These are phyloP conservation scores for Pseudodiploospora longispora DNA, from an alignment of 2,329 filamentous ascomycete genomes.

Conservation along the genomic window DNA sequence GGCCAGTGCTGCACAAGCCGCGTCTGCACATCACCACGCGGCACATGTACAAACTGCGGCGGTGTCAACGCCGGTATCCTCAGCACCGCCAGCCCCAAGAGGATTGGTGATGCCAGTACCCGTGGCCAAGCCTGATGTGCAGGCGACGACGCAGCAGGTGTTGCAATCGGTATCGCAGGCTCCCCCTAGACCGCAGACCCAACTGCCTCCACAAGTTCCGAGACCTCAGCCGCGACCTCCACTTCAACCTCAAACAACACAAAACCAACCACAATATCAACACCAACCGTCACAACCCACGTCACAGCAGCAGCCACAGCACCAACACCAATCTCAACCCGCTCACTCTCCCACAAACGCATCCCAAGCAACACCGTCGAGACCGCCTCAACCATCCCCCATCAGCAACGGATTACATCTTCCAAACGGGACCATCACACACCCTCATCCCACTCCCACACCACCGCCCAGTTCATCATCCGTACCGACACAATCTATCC, in stretches of 20 bases:
- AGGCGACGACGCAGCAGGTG: conserved; percentile 22
- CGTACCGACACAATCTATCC: conserved; percentile 7
- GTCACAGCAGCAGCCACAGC: conserved; percentile 12
- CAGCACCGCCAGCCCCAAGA: conserved; percentile 3
- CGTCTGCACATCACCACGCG: conserved; percentile 10
- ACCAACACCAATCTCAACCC: conserved; percentile 11
- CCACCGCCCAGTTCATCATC: conserved; percentile 1
- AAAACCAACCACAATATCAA: conserved; percentile 9
- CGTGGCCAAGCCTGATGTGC: conserved; percentile 18
- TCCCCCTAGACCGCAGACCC: conserved; percentile 18
- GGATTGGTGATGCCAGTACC: conserved; percentile 8
- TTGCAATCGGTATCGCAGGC: conserved; percentile 20
- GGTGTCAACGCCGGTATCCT: background rate
- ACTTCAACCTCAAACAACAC: conserved; percentile 12
- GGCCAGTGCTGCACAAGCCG: conserved; percentile 19
- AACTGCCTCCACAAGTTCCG: conserved; percentile 21
- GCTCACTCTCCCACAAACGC: conserved; percentile 9
- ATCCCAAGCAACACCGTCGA: conserved; percentile 1
- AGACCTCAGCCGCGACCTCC: conserved; percentile 12
- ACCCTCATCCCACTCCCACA: conserved; percentile 5
- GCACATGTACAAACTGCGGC: conserved; percentile 12
- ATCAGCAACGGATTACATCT: background rate
- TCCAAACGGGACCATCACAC: conserved; percentile 1
- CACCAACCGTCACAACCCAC: conserved; percentile 13
- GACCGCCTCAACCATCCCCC: conserved; percentile 3